These are phyloP conservation scores for Phytophthora palmivora DNA, from an alignment of 352 stramenopile genomes.

Conservation along the genomic window DNA sequence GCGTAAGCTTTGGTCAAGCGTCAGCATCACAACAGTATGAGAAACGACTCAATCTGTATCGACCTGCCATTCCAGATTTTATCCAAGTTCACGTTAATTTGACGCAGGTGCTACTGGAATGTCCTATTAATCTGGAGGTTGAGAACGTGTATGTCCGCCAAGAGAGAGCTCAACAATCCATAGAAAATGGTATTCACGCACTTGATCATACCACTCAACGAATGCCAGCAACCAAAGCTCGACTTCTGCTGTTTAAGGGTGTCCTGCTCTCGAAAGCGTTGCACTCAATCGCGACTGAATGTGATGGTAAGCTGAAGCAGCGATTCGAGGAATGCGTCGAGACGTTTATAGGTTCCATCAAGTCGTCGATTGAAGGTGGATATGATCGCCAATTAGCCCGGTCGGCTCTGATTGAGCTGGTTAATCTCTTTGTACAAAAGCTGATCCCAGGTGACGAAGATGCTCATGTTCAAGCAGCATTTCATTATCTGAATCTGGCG, in stretches of 20 bases:
- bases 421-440: conserved; percentile 64
- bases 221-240: conserved; percentile 50
- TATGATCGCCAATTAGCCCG: conserved; percentile 69
- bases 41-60: conserved; percentile 64
- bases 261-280: conserved; percentile 55
- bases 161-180: conserved; percentile 31
- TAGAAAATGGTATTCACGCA: conserved; percentile 49
- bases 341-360: conserved; percentile 37
- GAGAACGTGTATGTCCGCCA: conserved; percentile 32
- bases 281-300: background rate
- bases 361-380: conserved; percentile 52
- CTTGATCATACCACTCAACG: conserved; percentile 49
- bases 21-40: conserved; percentile 8
- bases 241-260: conserved; percentile 64
- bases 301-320: conserved; percentile 8
- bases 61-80: conserved; percentile 53
- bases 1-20: conserved; percentile 24
- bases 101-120: conserved; percentile 56
- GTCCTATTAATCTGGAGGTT: conserved; percentile 18
- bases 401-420: conserved; percentile 63
- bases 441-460: conserved; percentile 49
- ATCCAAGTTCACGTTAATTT: conserved; percentile 64
- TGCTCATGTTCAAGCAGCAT: conserved; percentile 69
- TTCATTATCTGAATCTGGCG: conserved; percentile 72
- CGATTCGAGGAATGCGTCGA: conserved; percentile 32